A percentile compares a stretch with the other conserved stretches of the same genome.
Conservation (phyloP, 2,329 filamentous ascomycete genomes). For the Chaetomium sp. region DNA sequence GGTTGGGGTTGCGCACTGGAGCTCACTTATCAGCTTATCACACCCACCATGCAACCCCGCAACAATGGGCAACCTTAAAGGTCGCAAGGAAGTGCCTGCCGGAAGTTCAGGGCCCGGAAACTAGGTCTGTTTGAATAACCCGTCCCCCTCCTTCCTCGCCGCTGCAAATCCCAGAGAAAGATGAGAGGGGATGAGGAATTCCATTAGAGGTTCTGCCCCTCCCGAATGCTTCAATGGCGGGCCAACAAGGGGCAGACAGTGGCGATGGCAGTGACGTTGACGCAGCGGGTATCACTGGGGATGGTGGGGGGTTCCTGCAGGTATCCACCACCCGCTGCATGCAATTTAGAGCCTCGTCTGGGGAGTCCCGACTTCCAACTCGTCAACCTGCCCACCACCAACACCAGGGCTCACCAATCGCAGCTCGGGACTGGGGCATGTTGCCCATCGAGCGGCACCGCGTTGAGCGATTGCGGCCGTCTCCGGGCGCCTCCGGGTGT, state of each 20-base stretch:
- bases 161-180: not conserved
- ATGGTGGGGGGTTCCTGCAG: slow-evolving; percentile 17
- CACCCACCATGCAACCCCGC: not conserved
- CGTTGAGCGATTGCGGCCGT: not conserved
- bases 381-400: not conserved
- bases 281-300: not conserved
- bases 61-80: too few relatives aligned
- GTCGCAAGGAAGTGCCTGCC: not conserved
- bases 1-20: not conserved
- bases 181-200: not conserved
- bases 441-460: not conserved
- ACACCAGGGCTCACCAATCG: slow-evolving; percentile 13
- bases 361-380: slow-evolving; percentile 9
- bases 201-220: not conserved
- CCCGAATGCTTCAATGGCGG: not conserved
- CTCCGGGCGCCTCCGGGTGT: not conserved
- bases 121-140: not conserved
- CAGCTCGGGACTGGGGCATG: slow-evolving; percentile 13
- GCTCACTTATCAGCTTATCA: not conserved
- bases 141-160: too few relatives aligned
- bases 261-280: slow-evolving; percentile 1
- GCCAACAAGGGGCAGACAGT: not conserved
- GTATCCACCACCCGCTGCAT: slow-evolving; percentile 11
- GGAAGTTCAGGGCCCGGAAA: not conserved
- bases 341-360: slow-evolving; percentile 5